Base-by-base conservation (phyloP, 2,329 filamentous ascomycete genomes). In the Endoconidiophora laricicola region DNA sequence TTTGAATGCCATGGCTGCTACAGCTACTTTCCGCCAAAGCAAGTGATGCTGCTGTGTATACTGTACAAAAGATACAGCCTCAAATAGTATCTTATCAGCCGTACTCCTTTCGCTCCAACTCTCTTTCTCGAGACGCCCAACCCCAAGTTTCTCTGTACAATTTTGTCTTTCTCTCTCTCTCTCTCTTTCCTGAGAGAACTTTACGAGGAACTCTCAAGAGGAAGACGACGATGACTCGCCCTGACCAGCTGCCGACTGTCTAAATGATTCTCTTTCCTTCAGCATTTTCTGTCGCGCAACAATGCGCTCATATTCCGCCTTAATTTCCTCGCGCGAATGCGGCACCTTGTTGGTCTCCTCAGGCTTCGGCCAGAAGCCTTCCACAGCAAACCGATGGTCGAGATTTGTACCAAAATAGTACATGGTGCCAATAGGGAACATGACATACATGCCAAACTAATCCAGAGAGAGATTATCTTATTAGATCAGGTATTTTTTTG, bases 341-440 rank as follows among this genome's bases (percentile, higher is more conserved):
- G 86, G 86, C 43, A 91, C 75, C 60, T 74, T 76, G 66, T 91
- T 81, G 54, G 81, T 81, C 62, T 88, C 73, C 55, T 83, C 80
- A 3, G 79, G 72, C 60, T 81, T 86, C 24, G 91, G 91, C 91
- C 91, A 98, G 72, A 98, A 98, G 52, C 83, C 84, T 20, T 83
- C 80, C 1, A 96, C 86, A 44, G 76, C 69, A 71, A 98, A 98
- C 56, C 86, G 82, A 57, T 82, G 76, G 67, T 98, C 91, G 62
- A 98, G 85, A 66, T 98, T 98, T 51, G 88, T 94, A 63, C 91
- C 91, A 66, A 96, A 98, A 72, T 98, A 98, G 74, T 93, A 96
- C 91, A 98, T 98, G 72, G 91, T 88, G 59, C 86, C 87, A 60
- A 98, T 96, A 16, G 91, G 91, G 68, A 98, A 98, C 75, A 95